Percentiles rank a stretch among this genome's conserved stretches.
Conservation (phyloP, 2,329 filamentous ascomycete species). For the Teratosphaeria nubilosa region DNA sequence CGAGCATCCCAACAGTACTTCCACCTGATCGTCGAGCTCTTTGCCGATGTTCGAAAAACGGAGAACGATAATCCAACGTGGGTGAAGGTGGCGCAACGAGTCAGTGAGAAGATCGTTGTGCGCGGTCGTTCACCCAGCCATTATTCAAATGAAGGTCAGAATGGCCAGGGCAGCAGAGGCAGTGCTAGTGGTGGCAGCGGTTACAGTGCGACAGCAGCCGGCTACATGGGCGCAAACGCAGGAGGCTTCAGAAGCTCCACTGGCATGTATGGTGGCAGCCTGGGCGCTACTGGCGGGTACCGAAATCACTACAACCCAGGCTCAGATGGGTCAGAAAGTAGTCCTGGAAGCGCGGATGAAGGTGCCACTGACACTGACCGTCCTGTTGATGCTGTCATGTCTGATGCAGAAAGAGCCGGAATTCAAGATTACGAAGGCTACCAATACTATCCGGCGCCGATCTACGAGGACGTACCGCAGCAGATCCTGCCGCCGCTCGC, state of each 20-base stretch:
- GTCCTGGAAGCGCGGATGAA: slow-evolving; percentile 27
- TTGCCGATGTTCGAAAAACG: slow-evolving; percentile 52
- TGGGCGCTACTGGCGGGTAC: slow-evolving; percentile 15
- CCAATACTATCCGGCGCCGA: slow-evolving; percentile 36
- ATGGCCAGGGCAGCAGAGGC: slow-evolving; percentile 50
- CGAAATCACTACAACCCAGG: slow-evolving; percentile 17
- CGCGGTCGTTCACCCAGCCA: slow-evolving; percentile 70
- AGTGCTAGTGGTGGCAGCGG: slow-evolving; percentile 49
- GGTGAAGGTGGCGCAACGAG: slow-evolving; percentile 60
- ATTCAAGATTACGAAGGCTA: slow-evolving; percentile 35
- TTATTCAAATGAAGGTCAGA: slow-evolving; percentile 37
- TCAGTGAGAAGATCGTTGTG: slow-evolving; percentile 78
- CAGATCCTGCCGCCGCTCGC: slow-evolving; percentile 18
- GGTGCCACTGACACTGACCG: slow-evolving; percentile 21
- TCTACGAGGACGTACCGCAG: slow-evolving; percentile 31
- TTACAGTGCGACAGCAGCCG: slow-evolving; percentile 24
- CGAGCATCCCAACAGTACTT: slow-evolving; percentile 88
- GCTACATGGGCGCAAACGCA: slow-evolving; percentile 21
- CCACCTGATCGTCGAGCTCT: slow-evolving; percentile 78
- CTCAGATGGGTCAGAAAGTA: slow-evolving; percentile 33
- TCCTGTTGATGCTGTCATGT: slow-evolving; percentile 29
- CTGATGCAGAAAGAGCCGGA: slow-evolving; percentile 32
- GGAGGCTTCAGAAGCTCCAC: slow-evolving; percentile 18
- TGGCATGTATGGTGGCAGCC: slow-evolving; percentile 13
- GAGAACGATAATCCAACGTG: slow-evolving; percentile 42